Evolutionary conservation across 768 basidiomycete genomes (phyloP), one percentile per base, ranked within the genome.

Genomic region (Tylopilus vinaceipallidus): DNA sequence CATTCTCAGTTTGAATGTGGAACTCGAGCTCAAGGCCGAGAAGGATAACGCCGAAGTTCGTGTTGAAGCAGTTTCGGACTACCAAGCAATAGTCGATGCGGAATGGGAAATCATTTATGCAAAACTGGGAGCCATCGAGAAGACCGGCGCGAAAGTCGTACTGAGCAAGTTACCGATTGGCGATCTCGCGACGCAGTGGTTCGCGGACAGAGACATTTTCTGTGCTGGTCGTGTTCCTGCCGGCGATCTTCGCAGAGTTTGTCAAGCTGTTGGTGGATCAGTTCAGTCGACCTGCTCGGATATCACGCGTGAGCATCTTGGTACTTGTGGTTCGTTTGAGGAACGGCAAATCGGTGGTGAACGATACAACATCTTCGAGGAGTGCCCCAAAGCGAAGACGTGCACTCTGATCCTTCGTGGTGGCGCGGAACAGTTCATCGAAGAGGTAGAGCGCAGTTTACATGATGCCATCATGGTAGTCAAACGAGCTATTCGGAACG

Each of bases 391-490:
- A 69, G 90, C 95, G 10, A 94, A 92, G 71, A 98, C 95, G 1
- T 98, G 97, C 67, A 98, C 97, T 14, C 72, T 99, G 7, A 69
- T 99, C 20, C 83, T 99, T 51, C 81, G 97, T 45, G 97, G 97
- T 50, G 97, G 97, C 24, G 97, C 97, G 0, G 95, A 98, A 63
- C 97, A 99, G 67, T 98, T 99, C 70, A 98, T 98, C 54, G 93
- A 93, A 64, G 97, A 98, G 69, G 95, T 98, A 8, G 95, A 98
- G 70, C 76, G 97, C 49, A 94, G 91, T 81, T 71, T 99, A 58
- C 95, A 99, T 64, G 97, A 99, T 65, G 95, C 95, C 2, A 92
- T 98, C 61, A 98, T 98, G 95, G 95, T 99, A n/a, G 97, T 99
- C 37, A 97, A 97, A 72, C 80, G 97, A 45, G 95, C 97, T 4